A percentile compares a stretch with the other conserved stretches of the same genome.
Conservation (phyloP, 805 yeast species). For the Kurtzmaniella fragi region DNA sequence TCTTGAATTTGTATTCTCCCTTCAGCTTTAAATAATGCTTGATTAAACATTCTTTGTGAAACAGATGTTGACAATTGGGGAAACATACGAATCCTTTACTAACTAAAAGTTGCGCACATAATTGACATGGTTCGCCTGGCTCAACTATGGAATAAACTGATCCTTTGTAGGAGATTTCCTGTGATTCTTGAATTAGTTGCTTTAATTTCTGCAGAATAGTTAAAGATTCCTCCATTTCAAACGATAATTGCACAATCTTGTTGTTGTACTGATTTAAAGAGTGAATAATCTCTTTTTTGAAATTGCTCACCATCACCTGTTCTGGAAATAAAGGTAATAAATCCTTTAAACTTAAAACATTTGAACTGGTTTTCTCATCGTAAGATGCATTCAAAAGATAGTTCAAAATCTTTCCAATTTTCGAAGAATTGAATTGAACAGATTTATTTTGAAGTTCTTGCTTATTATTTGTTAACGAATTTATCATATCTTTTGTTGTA, state of each 20-base stretch:
- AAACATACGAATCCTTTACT: conserved; percentile 72
- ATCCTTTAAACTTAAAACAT: conserved; percentile 65
- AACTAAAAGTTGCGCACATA: conserved; percentile 66
- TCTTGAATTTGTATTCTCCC: conserved; percentile 60
- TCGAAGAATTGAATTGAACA: conserved; percentile 6
- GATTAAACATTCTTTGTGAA: conserved; percentile 85
- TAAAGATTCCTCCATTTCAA: conserved; percentile 74
- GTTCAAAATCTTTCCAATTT: conserved; percentile 21
- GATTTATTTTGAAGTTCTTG: not conserved
- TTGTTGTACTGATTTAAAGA: conserved; percentile 73
- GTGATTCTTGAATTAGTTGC: conserved; percentile 48
- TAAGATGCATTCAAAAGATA: conserved; percentile 29
- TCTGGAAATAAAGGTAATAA: conserved; percentile 82
- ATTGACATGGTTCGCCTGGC: conserved; percentile 78
- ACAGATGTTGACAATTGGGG: conserved; percentile 81
- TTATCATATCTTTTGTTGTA: conserved; percentile 9
- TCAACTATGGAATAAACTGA: conserved; percentile 61
- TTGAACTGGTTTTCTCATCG: conserved; percentile 14
- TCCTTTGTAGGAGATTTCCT: conserved; percentile 18
- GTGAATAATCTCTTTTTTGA: conserved; percentile 76
- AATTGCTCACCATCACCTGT: conserved; percentile 70
- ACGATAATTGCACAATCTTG: conserved; percentile 57
- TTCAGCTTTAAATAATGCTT: conserved; percentile 54
- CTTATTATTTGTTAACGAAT: conserved; percentile 5
- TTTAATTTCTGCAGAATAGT: conserved; percentile 54